Evolutionary conservation across 179 eudicot species (phyloP), one percentile per base, ranked within the genome.

Genomic region (Beta macrorhiza): DNA sequence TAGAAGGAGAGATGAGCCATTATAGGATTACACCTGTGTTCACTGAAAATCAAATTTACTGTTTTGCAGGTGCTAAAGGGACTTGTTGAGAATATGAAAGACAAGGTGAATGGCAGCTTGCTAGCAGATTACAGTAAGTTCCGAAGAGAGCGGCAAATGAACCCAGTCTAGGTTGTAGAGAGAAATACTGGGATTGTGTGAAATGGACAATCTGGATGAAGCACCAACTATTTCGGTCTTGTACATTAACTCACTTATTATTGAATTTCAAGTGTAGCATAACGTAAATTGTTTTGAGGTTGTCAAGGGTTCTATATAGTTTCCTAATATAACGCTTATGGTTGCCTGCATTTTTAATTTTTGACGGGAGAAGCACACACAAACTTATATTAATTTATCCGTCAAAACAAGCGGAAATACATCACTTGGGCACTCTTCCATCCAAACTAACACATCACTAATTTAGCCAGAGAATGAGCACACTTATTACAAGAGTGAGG

Each of bases 11-110:
- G 53, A 44, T 70, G n/a, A n/a, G 12, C 0, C 58, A 51, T 72
- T 56, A n/a, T 72, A 71, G 32, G 49, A 19, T 70, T 17, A 47
- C 20, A 45, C 2, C 58, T 47, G 20, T 0, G 10, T 51, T 42
- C 12, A n/a, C 75, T 72, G 4, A 37, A n/a, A 55, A 71, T 79
- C 45, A 58, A 37, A 29, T 53, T 7, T 10, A 7, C 74, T 45
- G 20, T 20, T 63, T 25, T 45, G 69, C 74, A 95, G 98, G 92
- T 90, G 74, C 88, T 95, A 5, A 83, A 72, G 82, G 81, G 88
- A 75, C 89, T 95, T 78, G 87, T 95, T 78, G 90, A 87, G 84
- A 95, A 91, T 89, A 93, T 92, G 97, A 95, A 91, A 88, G 87
- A 90, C 67, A 92, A 90, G 85, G 97, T 93, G 19, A 91, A 92